A percentile compares a stretch with the other conserved stretches of the same genome.
Evolutionary conservation across 1,284 basidiomycete species (phyloP).

Genomic region (Fomitiporia mediterranea): DNA sequence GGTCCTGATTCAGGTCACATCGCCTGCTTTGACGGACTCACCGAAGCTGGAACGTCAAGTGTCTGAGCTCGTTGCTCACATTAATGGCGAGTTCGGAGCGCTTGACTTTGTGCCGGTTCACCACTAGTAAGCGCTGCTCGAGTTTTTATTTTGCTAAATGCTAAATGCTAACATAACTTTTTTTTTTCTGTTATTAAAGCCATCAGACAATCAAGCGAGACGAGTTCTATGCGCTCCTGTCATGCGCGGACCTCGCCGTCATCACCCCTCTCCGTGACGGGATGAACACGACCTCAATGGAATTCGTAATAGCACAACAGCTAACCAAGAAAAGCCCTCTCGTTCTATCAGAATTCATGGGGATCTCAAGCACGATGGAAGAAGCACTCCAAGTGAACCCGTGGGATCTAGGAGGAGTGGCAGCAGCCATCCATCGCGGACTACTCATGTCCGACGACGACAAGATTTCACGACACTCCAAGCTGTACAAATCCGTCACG

Average conservation of each 20-base stretch:
- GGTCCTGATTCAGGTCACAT: conserved; percentile 87
- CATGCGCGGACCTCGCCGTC: conserved; percentile 91
- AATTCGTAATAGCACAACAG: conserved; percentile 93
- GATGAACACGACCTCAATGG: conserved; percentile 99
- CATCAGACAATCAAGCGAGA: conserved; percentile 97
- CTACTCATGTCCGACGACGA: conserved; percentile 79
- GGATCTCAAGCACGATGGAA: conserved; percentile 85
- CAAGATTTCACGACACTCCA: conserved; percentile 72
- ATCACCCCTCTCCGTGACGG: conserved; percentile 96
- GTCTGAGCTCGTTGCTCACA: conserved; percentile 92
- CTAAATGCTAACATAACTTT: neutral
- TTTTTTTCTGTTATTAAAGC: conserved; percentile 40
- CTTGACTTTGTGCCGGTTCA: conserved; percentile 98
- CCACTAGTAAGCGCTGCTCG: conserved; percentile 77
- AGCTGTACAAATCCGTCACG: conserved; percentile 82
- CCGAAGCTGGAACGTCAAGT: conserved; percentile 93
- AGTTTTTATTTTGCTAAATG: neutral
- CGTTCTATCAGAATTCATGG: conserved; percentile 97
- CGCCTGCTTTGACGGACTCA: conserved; percentile 90
- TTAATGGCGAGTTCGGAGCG: conserved; percentile 95
- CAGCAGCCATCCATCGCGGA: conserved; percentile 90
- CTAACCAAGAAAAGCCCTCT: conserved; percentile 76
- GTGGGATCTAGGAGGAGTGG: conserved; percentile 89
- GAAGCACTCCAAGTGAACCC: conserved; percentile 84
- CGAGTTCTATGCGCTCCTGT: conserved; percentile 97